Conservation (phyloP, 1,284 basidiomycete genomes). For the Wolfiporia cocos region DNA sequence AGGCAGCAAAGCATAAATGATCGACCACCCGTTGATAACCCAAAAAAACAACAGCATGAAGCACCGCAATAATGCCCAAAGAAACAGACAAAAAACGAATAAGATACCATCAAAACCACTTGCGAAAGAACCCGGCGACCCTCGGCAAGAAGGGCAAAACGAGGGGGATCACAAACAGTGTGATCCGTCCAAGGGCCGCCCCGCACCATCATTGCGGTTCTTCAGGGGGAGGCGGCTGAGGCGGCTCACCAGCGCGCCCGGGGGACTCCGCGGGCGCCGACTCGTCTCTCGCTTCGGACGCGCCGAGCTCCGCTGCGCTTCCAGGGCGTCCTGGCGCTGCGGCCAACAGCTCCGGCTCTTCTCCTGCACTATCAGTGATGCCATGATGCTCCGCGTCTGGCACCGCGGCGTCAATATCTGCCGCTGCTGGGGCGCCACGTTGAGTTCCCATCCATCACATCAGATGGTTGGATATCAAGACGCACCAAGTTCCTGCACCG, state of each 20-base stretch:
- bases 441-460: neutral
- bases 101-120: conserved; percentile 30
- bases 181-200: conserved; percentile 48
- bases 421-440: neutral
- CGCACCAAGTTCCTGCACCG: neutral
- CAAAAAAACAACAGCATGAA: conserved; percentile 12
- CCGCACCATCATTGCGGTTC: conserved; percentile 44
- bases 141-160: conserved; percentile 44
- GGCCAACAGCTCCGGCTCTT: neutral
- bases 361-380: neutral
- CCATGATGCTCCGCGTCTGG: neutral
- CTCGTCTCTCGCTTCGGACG: neutral
- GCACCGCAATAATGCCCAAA: conserved; percentile 4
- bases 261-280: neutral
- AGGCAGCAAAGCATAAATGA: conserved; percentile 1
- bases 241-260: conserved; percentile 3
- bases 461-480: neutral
- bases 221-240: conserved; percentile 11
- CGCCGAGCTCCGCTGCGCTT: neutral
- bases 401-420: neutral
- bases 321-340: neutral
- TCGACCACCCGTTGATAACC: conserved; percentile 8
- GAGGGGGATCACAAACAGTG: conserved; percentile 38
- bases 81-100: too few species aligned
- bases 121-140: conserved; percentile 51